Base-by-base conservation (phyloP, 306 rosid genomes). In the Prinsepia uniflora region DNA sequence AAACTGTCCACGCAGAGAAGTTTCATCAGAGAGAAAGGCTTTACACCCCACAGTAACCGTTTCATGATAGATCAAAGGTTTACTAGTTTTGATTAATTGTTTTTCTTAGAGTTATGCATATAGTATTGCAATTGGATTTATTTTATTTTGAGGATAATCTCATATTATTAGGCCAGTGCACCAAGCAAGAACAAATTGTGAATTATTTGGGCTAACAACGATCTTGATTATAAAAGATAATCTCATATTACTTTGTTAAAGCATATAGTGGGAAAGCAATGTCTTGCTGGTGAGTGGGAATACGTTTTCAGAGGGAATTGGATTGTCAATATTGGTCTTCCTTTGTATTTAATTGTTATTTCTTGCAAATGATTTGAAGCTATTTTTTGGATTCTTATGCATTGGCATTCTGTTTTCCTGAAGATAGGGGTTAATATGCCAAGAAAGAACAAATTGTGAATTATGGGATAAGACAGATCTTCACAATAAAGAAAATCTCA, bases 1-100 rank as follows among this genome's bases (percentile, higher is more conserved):
- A 90, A 81, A 86, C 82, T 85, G 72, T 81, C 73, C 47, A 70
- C 66, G 65, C 84, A 62, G 80, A 79, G 73, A 71, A 72, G 81
- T 60, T 70, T 70, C 11, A 19, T 74, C 71, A 36, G 30, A 46
- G 73, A 57, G 52, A 81, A 78, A 65, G 72, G 68, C 43, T 72
- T 74, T 56, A 19, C 78, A 22, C 70, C 67, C 62, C 72, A 57
- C 64, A 66, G 65, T 68, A 36, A 75, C 7, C 76, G 63, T 63
- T 60, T 84, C 69, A 75, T 72, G 62, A 57, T 72, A 3, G 47
- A 66, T 57, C 79, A 73, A 34, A 83, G 98, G 97, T 90, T 56
- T 49, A 46, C 47, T 60, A 3, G 13, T 62, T 78, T 44, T 41
- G 47, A 10, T 70, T 43, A 34, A 13, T 46, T 70, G 36, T 56